Conservation (phyloP, 2,329 filamentous ascomycete species). For the Stagonosporopsis vannaccii region DNA sequence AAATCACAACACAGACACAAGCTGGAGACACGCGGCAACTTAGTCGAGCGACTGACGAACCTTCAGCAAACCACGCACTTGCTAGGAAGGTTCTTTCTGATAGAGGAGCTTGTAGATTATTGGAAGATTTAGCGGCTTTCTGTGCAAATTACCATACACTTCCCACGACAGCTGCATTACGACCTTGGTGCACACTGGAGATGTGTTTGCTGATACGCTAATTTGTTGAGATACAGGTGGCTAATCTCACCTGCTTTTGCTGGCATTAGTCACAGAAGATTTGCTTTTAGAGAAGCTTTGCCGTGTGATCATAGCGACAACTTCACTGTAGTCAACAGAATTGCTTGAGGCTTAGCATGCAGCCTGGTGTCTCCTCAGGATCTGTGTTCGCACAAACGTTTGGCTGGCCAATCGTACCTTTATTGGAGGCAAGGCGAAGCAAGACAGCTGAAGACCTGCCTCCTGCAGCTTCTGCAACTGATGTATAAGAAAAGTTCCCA, state of each 20-base stretch:
- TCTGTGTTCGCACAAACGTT: background rate
- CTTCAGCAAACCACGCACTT: background rate
- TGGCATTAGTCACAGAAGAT: background rate
- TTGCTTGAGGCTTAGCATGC: background rate
- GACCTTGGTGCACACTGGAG: background rate
- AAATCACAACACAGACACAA: slow-evolving; percentile 6
- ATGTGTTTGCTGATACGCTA: background rate
- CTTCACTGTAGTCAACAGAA: background rate
- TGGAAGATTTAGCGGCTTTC: slow-evolving; percentile 21
- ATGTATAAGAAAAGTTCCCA: no score
- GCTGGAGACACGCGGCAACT: background rate
- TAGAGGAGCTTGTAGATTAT: slow-evolving; percentile 20
- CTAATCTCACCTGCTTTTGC: background rate
- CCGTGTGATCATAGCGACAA: background rate
- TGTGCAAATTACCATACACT: slow-evolving; percentile 17
- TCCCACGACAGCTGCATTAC: background rate
- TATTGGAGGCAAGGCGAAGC: background rate
- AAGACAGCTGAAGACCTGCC: no score
- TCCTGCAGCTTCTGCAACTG: no score
- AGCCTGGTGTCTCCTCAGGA: background rate
- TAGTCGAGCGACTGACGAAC: background rate
- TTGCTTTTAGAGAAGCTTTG: background rate
- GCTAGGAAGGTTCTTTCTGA: background rate
- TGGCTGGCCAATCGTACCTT: background rate
- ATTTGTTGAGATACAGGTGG: background rate